Evolutionary conservation across 2,329 filamentous ascomycete genomes (phyloP).

Genomic region (Ophiosphaerella herpotricha): DNA sequence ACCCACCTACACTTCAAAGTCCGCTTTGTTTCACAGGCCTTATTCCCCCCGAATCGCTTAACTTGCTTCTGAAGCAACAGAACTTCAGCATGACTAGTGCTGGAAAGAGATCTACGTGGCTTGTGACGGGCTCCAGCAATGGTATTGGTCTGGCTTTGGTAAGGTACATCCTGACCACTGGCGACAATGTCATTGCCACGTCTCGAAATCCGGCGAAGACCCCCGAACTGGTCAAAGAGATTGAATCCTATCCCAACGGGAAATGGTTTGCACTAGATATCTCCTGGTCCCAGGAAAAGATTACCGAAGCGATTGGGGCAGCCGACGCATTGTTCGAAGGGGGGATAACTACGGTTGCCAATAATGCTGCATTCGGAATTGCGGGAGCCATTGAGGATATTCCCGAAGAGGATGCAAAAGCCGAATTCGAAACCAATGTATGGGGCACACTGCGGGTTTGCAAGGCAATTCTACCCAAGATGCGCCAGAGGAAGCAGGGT

Average conservation of each 20-base stretch:
- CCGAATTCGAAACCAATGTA: neutral
- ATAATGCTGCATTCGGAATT: neutral
- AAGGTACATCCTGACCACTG: neutral
- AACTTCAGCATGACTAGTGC: neutral
- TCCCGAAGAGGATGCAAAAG: neutral
- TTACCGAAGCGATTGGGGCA: neutral
- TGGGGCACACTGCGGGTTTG: slow-evolving; percentile 1
- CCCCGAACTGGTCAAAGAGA: neutral
- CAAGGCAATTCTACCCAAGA: neutral
- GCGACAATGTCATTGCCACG: slow-evolving; percentile 2
- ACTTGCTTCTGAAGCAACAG: neutral
- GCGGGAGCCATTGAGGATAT: neutral
- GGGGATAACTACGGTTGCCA: neutral
- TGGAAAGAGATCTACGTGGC: neutral
- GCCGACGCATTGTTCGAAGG: neutral
- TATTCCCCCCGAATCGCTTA: neutral
- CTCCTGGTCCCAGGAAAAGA: neutral
- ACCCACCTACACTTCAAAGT: too few species aligned
- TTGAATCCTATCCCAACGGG: neutral
- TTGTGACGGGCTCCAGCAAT: slow-evolving; percentile 2
- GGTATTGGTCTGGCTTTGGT: neutral
- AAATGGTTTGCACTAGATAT: slow-evolving; percentile 1
- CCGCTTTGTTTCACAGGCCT: neutral
- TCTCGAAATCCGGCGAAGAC: neutral
- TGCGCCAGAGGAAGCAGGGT: neutral